Base-by-base conservation (phyloP, 306 rosid genomes). In the Quercus agrifolia region DNA sequence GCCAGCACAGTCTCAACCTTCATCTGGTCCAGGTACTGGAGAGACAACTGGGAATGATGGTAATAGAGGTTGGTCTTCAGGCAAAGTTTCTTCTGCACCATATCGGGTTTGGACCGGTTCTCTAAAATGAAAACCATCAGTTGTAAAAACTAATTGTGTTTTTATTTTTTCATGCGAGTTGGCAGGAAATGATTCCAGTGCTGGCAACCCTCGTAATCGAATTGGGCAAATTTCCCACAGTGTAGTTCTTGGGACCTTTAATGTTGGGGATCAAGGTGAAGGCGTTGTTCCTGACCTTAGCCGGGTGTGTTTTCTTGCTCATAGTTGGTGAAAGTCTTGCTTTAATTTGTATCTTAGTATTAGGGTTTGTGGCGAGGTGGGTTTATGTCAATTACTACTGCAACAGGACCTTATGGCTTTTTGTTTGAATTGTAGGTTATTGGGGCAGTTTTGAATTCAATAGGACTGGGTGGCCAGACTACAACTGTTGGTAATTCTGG, bases 251-350 rank as follows among this genome's bases (percentile, higher is more conserved):
- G 99, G 99, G 83, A 89, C 98, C 56, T 89, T 93, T 84, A 96
- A 96, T 80, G 89, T 93, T 70, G 99, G 92, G 70, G 99, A 96
- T 27, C 98, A 96, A 85, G 91, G 92, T 82, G 99, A 96, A 88
- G 94, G 91, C 62, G 19, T 75, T 66, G 92, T 85, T 80, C 94
- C 97, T 59, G 99, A 96, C 80, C 92, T 96, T 79, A 78, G 66
- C 33, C 91, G 98, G 97, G 99, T 88, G 38, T 3, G 89, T 87
- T 56, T 80, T 73, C 72, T 81, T 64, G 55, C 74, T 77, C 70
- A 57, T 2, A 74, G 80, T 56, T 79, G 23, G 21, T 49, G 14
- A 23, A 25, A 44, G 10, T 73, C 56, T 59, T 44, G 25, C 59
- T 74, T 61, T 62, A 67, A 82, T 79, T 31, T 73, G 14, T 56